phyloP scores from a whole-genome alignment of 2,329 filamentous ascomycete genomes.

The Aureobasidium sp. region DNA sequence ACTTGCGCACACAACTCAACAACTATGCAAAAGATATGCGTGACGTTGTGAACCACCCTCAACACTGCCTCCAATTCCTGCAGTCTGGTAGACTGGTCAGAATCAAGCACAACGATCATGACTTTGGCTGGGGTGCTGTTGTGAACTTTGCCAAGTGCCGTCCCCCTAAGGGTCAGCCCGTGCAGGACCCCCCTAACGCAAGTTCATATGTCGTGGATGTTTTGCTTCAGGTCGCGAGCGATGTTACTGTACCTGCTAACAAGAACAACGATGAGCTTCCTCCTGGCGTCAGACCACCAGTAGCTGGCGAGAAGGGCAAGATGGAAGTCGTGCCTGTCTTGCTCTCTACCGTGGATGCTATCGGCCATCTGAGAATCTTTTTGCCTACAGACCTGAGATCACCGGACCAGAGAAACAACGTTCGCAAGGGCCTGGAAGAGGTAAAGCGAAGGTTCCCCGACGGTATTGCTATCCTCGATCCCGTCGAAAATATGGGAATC shows the following conservation, averaged over 20 bases:
- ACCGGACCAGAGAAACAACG: constrained; percentile 59
- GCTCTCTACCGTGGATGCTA: constrained; percentile 74
- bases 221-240: constrained; percentile 57
- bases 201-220: constrained; percentile 80
- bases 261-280: constrained; percentile 46
- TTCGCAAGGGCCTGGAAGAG: constrained; percentile 65
- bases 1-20: constrained; percentile 75
- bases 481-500: constrained; percentile 94
- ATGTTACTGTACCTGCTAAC: constrained; percentile 42
- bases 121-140: constrained; percentile 94
- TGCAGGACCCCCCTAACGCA: constrained; percentile 64
- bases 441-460: constrained; percentile 85
- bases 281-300: constrained; percentile 53
- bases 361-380: constrained; percentile 78
- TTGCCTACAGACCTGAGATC: constrained; percentile 69
- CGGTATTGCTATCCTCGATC: constrained; percentile 80
- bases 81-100: constrained; percentile 82
- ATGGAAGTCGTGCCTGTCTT: constrained; percentile 83
- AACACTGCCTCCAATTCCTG: constrained; percentile 76
- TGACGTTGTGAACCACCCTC: constrained; percentile 83
- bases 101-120: constrained; percentile 69
- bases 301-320: constrained; percentile 57
- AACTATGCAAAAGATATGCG: constrained; percentile 84
- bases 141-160: constrained; percentile 61
- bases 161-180: constrained; percentile 56